Percentiles rank a stretch among this genome's conserved stretches.
These are phyloP conservation scores for Lyophyllum decastes DNA, from an alignment of 768 basidiomycete species.

Conservation along the genomic window DNA sequence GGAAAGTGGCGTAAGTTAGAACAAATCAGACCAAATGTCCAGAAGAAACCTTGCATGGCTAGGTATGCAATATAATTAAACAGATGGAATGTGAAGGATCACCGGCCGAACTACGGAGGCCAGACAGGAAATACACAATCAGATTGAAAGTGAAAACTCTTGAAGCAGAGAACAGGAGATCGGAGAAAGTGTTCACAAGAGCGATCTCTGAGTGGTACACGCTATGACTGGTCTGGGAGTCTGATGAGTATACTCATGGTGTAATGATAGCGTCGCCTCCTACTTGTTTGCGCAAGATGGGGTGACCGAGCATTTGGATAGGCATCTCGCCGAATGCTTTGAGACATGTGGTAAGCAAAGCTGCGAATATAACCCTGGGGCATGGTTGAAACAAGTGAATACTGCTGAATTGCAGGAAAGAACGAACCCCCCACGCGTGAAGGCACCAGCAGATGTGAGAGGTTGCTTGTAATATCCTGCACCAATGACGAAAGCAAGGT, in stretches of 20 bases:
- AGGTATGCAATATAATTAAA: constrained; percentile 67
- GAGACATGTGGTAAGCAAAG: constrained; percentile 65
- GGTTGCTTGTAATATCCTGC: constrained; percentile 76
- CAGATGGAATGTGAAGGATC: constrained; percentile 63
- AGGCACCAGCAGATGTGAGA: constrained; percentile 74
- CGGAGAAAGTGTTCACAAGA: constrained; percentile 66
- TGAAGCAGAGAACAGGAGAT: constrained; percentile 66
- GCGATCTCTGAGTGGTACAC: constrained; percentile 69
- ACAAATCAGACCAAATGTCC: constrained; percentile 61
- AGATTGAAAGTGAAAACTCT: constrained; percentile 63
- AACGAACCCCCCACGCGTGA: constrained; percentile 73
- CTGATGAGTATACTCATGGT: not conserved
- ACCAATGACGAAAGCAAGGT: constrained; percentile 68
- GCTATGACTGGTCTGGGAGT: constrained; percentile 51
- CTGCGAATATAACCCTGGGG: constrained; percentile 66
- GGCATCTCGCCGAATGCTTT: constrained; percentile 81
- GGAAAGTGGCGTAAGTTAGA: constrained; percentile 49
- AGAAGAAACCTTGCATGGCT: constrained; percentile 84
- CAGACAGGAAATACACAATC: constrained; percentile 69
- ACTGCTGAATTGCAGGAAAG: not conserved
- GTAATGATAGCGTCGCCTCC: not conserved
- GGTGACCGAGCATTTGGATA: constrained; percentile 77
- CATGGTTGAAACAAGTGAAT: not conserved
- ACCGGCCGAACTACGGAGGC: constrained; percentile 43
- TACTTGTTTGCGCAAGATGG: constrained; percentile 70